Conservation (phyloP, 495 filamentous ascomycete genomes). For the Aspergillus heteromorphus region DNA sequence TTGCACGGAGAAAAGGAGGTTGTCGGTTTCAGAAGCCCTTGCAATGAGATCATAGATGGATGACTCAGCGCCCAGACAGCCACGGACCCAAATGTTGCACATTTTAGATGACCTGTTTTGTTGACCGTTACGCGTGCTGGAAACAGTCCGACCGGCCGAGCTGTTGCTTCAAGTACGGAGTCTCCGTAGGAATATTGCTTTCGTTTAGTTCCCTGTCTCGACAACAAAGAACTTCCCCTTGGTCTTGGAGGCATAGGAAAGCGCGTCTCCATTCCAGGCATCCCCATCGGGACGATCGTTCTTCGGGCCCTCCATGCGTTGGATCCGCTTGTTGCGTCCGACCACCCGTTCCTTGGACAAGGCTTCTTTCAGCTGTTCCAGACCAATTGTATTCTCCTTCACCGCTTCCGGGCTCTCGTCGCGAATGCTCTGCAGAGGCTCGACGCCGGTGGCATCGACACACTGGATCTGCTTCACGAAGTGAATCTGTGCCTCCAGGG, state of each 20-base stretch:
- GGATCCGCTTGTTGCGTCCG: slow-evolving; percentile 45
- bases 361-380: slow-evolving; percentile 46
- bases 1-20: slow-evolving; percentile 3
- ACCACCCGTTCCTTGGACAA: slow-evolving; percentile 49
- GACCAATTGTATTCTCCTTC: slow-evolving; percentile 48
- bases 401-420: slow-evolving; percentile 64
- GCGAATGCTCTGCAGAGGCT: slow-evolving; percentile 69
- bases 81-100: not conserved
- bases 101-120: not conserved
- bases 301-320: slow-evolving; percentile 27
- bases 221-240: slow-evolving; percentile 77
- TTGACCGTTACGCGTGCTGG: not conserved
- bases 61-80: slow-evolving; percentile 13
- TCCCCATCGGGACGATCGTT: slow-evolving; percentile 32
- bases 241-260: slow-evolving; percentile 59
- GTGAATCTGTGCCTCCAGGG: slow-evolving; percentile 76
- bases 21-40: slow-evolving; percentile 1
- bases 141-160: not conserved
- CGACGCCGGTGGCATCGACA: slow-evolving; percentile 67
- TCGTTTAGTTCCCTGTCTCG: slow-evolving; percentile 42
- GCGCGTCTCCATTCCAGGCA: slow-evolving; percentile 59
- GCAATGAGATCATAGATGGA: slow-evolving; percentile 11
- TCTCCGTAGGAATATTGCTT: not conserved
- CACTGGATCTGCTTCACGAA: slow-evolving; percentile 80
- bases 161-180: too few species aligned